phyloP scores from a whole-genome alignment of 2,329 filamentous ascomycete species.

The Nemania sp. region DNA sequence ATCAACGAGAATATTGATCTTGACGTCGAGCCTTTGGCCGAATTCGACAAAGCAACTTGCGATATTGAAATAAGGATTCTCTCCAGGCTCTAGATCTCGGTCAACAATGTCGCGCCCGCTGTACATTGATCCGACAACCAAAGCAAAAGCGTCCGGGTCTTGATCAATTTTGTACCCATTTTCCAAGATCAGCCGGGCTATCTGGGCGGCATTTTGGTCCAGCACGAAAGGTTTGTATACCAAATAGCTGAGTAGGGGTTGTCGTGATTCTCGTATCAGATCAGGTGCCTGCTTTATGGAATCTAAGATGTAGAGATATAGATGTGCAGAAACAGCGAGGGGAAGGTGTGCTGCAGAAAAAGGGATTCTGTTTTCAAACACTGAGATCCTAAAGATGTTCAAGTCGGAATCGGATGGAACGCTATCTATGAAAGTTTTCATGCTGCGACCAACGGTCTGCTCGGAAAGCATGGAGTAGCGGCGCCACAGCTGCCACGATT shows the following conservation, averaged over 20 bases:
- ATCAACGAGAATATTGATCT: not conserved
- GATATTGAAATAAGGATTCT: not conserved
- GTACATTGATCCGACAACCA: not conserved
- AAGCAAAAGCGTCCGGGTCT: not conserved
- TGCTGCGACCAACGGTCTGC: not conserved
- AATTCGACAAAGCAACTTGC: not conserved
- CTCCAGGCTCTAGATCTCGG: not conserved
- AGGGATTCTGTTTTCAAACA: not conserved
- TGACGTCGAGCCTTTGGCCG: not conserved
- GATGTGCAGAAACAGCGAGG: not conserved
- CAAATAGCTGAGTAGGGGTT: not conserved
- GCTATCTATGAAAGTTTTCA: not conserved
- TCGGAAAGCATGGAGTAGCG: not conserved
- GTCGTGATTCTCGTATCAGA: not conserved
- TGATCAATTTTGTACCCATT: not conserved
- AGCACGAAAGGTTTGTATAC: not conserved
- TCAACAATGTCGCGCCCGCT: not conserved
- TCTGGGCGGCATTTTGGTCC: not conserved
- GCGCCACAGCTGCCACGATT: not conserved
- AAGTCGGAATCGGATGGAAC: not conserved
- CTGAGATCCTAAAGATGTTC: not conserved
- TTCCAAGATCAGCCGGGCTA: not conserved
- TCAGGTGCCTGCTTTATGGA: not conserved
- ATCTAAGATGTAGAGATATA: not conserved
- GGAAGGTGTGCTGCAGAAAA: not conserved